Evolutionary conservation across 225 moss, liverwort and hornwort species (phyloP).

Genomic region (Antitrichia curtipendula): DNA sequence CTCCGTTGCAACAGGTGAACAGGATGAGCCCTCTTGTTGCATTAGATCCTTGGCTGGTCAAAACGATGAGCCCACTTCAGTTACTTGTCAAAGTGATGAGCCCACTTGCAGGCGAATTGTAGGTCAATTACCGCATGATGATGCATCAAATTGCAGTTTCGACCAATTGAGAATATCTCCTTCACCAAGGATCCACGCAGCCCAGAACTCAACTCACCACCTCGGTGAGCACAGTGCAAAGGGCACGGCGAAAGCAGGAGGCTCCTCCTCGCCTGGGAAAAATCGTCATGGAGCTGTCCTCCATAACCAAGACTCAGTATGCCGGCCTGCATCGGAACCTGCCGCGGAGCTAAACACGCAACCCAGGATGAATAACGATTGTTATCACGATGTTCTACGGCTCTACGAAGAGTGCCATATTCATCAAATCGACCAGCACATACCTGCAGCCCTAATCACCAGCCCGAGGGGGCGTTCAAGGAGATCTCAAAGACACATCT

Average conservation of each 20-base stretch:
- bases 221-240: not conserved
- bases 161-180: constrained; percentile 12
- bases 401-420: constrained; percentile 6
- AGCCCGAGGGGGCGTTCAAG: not conserved
- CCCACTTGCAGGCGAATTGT: not conserved
- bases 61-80: not conserved
- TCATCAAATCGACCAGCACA: constrained; percentile 3
- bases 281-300: not conserved
- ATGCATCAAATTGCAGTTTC: constrained; percentile 1
- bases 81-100: not conserved
- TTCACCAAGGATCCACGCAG: not conserved
- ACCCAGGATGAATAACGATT: not conserved
- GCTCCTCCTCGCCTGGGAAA: not conserved
- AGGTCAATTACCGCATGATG: not conserved
- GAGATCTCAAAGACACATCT: not conserved
- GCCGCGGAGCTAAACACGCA: not conserved
- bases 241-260: not conserved
- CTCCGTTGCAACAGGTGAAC: not conserved
- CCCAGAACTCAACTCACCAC: not conserved
- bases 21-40: not conserved
- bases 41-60: not conserved
- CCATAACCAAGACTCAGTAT: not conserved
- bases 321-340: not conserved
- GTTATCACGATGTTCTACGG: not conserved
- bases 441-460: not conserved